These are phyloP conservation scores for Rhamnella rubrinervis DNA, from an alignment of 331 rosid genomes.

Conservation along the genomic window DNA sequence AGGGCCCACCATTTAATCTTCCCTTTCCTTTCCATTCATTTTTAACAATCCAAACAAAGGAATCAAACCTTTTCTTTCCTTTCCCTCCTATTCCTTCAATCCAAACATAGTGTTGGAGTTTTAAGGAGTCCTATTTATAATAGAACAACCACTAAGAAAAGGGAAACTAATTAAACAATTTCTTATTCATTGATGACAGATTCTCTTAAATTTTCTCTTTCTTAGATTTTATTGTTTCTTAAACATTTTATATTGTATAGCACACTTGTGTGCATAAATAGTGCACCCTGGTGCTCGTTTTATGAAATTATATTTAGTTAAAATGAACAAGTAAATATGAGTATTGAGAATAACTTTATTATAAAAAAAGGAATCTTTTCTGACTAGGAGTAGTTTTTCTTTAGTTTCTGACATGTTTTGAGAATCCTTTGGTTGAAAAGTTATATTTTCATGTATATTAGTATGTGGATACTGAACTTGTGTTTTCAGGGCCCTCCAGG, in stretches of 20 bases:
- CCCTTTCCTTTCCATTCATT: no score
- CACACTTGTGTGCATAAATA: neutral
- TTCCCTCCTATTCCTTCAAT: no score
- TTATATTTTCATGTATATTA: neutral
- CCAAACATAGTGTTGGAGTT: no score
- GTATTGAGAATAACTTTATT: neutral
- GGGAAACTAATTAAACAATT: no score
- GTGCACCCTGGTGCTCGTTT: neutral
- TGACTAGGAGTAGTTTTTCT: neutral
- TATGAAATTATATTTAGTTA: neutral
- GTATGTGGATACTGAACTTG: conserved; percentile 21
- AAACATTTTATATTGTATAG: neutral
- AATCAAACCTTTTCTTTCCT: no score
- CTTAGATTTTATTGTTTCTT: neutral
- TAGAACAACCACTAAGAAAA: no score
- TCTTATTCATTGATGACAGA: neutral
- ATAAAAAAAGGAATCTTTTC: neutral
- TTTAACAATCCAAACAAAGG: no score
- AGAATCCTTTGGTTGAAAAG: neutral
- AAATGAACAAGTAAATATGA: neutral
- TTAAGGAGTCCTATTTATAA: no score
- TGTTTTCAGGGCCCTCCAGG: conserved; percentile 94
- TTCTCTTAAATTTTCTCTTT: neutral
- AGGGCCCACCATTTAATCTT: no score
- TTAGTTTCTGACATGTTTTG: neutral